Evolutionary conservation across 345 rosid genomes (phyloP).

Genomic region (Salix suchowensis): DNA sequence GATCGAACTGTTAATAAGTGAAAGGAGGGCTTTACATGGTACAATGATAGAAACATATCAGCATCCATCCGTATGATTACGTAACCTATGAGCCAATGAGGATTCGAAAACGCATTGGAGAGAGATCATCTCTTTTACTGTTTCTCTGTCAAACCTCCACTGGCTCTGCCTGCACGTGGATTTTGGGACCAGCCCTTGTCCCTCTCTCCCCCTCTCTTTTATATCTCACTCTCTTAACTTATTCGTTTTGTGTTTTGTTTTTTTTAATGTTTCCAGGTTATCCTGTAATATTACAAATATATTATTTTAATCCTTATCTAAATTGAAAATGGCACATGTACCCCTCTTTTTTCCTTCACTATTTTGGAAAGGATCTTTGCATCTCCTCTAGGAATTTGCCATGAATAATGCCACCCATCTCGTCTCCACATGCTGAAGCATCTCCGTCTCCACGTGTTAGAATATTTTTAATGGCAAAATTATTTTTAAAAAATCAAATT

Average conservation of each 20-base stretch:
- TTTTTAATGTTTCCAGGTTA: too few relatives aligned
- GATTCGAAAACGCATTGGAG: constrained; percentile 40
- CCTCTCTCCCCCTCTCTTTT: too few relatives aligned
- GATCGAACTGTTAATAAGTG: too few relatives aligned
- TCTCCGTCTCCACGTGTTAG: too few relatives aligned
- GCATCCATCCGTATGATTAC: constrained; percentile 40
- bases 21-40: neutral
- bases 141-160: neutral
- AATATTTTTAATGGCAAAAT: too few relatives aligned
- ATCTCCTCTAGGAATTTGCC: neutral
- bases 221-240: neutral
- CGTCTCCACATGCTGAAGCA: too few relatives aligned
- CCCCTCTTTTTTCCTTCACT: neutral
- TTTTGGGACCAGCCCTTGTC: neutral
- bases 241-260: too few relatives aligned
- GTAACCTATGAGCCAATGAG: constrained; percentile 42
- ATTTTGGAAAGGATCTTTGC: neutral
- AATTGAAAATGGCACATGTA: neutral
- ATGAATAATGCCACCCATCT: too few relatives aligned
- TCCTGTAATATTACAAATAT: too few relatives aligned
- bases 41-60: constrained; percentile 17
- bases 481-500: too few relatives aligned
- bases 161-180: neutral
- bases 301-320: too few relatives aligned
- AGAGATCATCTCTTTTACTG: neutral